A percentile compares a stretch with the other conserved stretches of the same genome.
These are phyloP conservation scores for Lactarius vividus DNA, from an alignment of 768 basidiomycete genomes.

Conservation along the genomic window DNA sequence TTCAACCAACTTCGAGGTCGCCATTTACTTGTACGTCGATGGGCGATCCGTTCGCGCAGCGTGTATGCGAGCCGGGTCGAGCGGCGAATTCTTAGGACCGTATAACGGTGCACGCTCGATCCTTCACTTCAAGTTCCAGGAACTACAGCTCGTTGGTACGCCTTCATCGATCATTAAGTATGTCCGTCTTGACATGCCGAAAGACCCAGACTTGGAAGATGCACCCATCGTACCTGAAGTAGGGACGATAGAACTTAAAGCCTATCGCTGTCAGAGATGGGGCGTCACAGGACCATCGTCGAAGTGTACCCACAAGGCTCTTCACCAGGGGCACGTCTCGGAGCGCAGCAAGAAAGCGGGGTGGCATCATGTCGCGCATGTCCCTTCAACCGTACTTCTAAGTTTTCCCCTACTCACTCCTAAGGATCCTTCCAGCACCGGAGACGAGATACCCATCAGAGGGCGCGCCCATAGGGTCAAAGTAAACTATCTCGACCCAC, in stretches of 20 bases:
- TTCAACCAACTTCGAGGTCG: background rate
- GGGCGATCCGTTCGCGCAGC: background rate
- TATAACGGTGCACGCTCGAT: background rate
- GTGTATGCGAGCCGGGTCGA: background rate
- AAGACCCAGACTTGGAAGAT: conserved; percentile 19
- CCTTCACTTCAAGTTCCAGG: conserved; percentile 20
- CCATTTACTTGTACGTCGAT: conserved; percentile 1
- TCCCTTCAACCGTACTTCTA: background rate
- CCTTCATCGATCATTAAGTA: background rate
- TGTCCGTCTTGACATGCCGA: background rate
- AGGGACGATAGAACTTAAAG: conserved; percentile 20
- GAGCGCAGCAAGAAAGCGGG: conserved; percentile 24
- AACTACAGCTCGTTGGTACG: conserved; percentile 22
- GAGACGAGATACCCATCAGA: conserved; percentile 4
- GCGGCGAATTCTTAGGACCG: background rate
- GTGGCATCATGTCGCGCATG: conserved; percentile 22
- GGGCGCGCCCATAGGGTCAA: background rate
- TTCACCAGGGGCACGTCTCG: conserved; percentile 13
- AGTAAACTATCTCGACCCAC: conserved; percentile 4
- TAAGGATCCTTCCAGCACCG: conserved; percentile 4
- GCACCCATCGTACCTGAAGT: conserved; percentile 12
- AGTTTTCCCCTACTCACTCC: too few relatives aligned
- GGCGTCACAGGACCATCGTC: too few relatives aligned
- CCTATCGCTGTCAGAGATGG: background rate
- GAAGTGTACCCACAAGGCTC: background rate